Evolutionary conservation across 1,284 basidiomycete species (phyloP), one percentile per base, ranked within the genome.

Genomic region (Coniferiporia weirii): DNA sequence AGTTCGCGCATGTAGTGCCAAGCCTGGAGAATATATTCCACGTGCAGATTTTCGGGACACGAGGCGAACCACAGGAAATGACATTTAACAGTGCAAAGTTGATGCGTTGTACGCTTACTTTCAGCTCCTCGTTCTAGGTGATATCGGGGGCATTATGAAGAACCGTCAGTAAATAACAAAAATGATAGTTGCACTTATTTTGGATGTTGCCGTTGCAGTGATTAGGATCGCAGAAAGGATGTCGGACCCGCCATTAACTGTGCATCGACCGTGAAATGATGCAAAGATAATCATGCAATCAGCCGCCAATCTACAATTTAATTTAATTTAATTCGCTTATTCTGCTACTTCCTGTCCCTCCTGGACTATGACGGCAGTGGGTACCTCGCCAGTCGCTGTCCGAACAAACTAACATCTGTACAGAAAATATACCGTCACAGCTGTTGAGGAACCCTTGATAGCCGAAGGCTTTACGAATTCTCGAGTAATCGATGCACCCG

Each of bases 1-100:
- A 92, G 72, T 72, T 91, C 92, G 65, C 89, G 84, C 87, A 92
- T 90, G 68, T 86, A 91, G 69, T 92, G 90, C 27, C 90, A 81
- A 10, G 91, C 87, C 69, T 90, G 89, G 10, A 84, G 80, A 48
- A 92, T 83, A 66, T 85, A 85, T 57, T 89, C 85, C 3, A 76
- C 73, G 15, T 83, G 80, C 67, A 89, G 89, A 63, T 90, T 87
- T 43, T 76, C 77, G 17, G 80, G 76, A 64, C 83, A 79, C 1
- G 83, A 82, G 17, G 85, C 84, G 64, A 82, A 90, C 1, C 84
- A 77, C 56, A 91, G 72, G 73, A 92, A 92, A 68, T 89, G 85
- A 13, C 88, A 87, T 62, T 92, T 89, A 59, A 83, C 80, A 10
- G 78, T 75, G 36, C 83, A 85, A 22, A 92, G 73, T 91, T 89